Base-by-base conservation (phyloP, 345 rosid species). In the Erodium maritimum region DNA sequence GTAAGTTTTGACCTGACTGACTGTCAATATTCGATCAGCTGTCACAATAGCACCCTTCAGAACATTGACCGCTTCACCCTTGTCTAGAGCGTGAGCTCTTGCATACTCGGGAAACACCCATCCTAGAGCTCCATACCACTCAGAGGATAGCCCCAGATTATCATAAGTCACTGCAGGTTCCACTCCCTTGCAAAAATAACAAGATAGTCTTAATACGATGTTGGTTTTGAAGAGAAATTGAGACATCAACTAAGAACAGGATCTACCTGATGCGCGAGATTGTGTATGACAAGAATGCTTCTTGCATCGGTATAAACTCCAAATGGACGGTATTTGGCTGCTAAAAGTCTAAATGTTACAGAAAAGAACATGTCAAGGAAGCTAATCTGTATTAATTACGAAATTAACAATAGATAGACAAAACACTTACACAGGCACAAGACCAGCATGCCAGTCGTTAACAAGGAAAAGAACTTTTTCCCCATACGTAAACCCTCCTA, bases 21-120 rank as follows among this genome's bases (percentile, higher is more conserved):
- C 96, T 17, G 99, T 86, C 56, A 93, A 75, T 65, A 93, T 75
- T 52, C 95, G 81, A 68, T 93, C 99, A 51, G 94, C 76, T 62
- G 99, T 84, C 52, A 93, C 96, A 60, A 93, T 74, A 64, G 95
- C 96, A 77, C 99, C 95, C 84, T 93, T 93, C 24, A 93, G 81
- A 74, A 93, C 67, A 79, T 86, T 93, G 66, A 93, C 95, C 5
- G 99, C 96, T 79, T 83, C 94, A 55, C 99, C 99, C 1, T 89
- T 86, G 80, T 93, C 99, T n/a, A 93, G 96, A 56, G 99, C 96
- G 75, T 93, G 99, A 16, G 96, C 75, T 77, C 99, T 85, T 56
- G 96, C 99, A 96, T 95, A 86, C 6, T 83, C 85, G 3, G 99
- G 99, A 64, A 93, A 93, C 57, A 93, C 94, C 99, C 96, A 88